phyloP scores from a whole-genome alignment of 75 land plant genomes.

The Pinus taeda region DNA sequence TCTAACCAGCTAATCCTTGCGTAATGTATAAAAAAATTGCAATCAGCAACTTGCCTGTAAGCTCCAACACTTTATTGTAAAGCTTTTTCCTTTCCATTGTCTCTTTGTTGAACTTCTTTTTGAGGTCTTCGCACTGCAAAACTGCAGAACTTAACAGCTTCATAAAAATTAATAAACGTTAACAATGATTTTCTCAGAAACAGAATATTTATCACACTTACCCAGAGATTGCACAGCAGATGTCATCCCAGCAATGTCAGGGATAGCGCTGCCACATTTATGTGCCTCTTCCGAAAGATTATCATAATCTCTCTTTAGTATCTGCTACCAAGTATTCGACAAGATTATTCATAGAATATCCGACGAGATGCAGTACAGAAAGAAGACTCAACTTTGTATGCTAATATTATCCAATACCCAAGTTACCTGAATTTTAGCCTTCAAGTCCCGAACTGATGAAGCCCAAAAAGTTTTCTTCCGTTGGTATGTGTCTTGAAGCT shows the following conservation, averaged over 20 bases:
- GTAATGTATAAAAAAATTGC: neutral
- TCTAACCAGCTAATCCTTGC: neutral
- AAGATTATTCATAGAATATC: neutral
- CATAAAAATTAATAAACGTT: neutral
- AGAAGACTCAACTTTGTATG: neutral
- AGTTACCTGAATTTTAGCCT: constrained; percentile 58
- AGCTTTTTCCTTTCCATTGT: constrained; percentile 54
- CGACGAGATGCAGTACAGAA: neutral
- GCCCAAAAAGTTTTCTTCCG: constrained; percentile 55
- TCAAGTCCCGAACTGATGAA: constrained; percentile 33
- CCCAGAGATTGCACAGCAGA: constrained; percentile 72
- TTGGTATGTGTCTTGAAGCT: constrained; percentile 48
- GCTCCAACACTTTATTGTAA: constrained; percentile 64
- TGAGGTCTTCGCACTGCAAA: constrained; percentile 79
- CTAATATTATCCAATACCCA: too few relatives aligned
- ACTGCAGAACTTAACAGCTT: constrained; percentile 44
- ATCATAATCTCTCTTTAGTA: constrained; percentile 54
- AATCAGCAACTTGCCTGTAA: constrained; percentile 39
- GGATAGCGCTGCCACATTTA: constrained; percentile 74
- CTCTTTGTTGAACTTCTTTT: constrained; percentile 64
- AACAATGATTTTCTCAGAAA: neutral
- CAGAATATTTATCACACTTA: constrained; percentile 20
- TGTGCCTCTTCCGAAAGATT: constrained; percentile 67
- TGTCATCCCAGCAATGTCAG: constrained; percentile 75
- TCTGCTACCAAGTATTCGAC: constrained; percentile 26